Base-by-base conservation (phyloP, 495 filamentous ascomycete genomes). In the Penicillium egyptiacum region DNA sequence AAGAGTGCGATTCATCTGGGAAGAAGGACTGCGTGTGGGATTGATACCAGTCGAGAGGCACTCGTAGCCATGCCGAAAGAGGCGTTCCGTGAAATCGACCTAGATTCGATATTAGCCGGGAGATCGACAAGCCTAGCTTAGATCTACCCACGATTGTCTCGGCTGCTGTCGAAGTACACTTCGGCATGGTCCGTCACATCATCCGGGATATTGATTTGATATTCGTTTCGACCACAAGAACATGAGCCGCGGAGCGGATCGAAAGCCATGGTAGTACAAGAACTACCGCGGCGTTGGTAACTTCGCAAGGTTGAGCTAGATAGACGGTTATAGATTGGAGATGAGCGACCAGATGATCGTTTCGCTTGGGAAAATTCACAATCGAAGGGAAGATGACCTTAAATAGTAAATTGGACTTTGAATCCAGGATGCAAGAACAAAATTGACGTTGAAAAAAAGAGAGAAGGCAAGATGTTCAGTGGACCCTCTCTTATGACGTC, bases 161-260 rank as follows among this genome's bases (percentile, higher is more conserved):
- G 72, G 49, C 79, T 80, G 31, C 81, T 79, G 65, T 91, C 85
- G 64, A 91, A 90, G 60, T 89, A 81, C 8, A 96, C 80, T 45
- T 83, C 78, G 22, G 87, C 84, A 43, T 77, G 69, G 31, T 83
- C 72, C 14, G 71, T 69, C 40, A 80, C 70, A 58, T 82, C 62
- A 4, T 74, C 60, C 3, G 92, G 90, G 28, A 91, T 78, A 26
- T 80, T 70, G 55, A 96, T 83, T 17, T 82, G 78, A 71, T 95
- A 96, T 58, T 85, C 81, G 65, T 93, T 96, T 28, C 92, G 85
- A 40, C 91, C 90, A 70, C 92, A 96, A 25, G 86, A 83, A 72
- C 92, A 96, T 66, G 86, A 80, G 55, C 92, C 91, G 51, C 78
- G 81, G 25, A 96, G 81, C 22, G 75, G 77, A 37, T 78, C 77